These are phyloP conservation scores for Vigna trinervia DNA, from an alignment of 306 rosid species.

Conservation along the genomic window DNA sequence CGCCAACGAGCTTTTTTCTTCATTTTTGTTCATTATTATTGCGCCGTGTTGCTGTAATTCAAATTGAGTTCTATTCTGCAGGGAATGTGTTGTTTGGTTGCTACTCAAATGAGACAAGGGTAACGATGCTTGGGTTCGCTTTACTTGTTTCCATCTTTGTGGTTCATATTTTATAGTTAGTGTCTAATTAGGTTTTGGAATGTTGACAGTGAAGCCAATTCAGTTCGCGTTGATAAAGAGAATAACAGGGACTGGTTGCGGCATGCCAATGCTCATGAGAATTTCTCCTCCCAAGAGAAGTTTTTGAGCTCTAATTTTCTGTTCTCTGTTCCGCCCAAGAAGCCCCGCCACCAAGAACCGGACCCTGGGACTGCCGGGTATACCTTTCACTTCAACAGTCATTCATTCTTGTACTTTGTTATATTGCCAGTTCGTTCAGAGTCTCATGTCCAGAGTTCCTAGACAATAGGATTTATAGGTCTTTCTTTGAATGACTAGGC, in stretches of 20 bases:
- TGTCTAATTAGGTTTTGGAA: conserved; percentile 9
- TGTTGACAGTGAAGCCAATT: conserved; percentile 49
- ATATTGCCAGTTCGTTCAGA: not conserved
- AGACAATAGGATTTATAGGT: not conserved
- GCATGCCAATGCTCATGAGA: conserved; percentile 65
- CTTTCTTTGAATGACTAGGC: not conserved
- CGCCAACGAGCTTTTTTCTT: not conserved
- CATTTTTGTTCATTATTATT: not conserved
- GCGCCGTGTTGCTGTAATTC: not conserved
- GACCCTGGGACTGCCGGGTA: conserved; percentile 46
- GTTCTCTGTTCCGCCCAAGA: conserved; percentile 66
- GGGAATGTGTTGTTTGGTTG: conserved; percentile 41
- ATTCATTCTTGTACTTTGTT: not conserved
- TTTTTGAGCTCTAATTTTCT: conserved; percentile 71
- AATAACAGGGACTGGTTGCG: conserved; percentile 61
- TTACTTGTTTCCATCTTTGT: not conserved
- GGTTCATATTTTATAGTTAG: conserved; percentile 20
- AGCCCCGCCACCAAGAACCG: conserved; percentile 51
- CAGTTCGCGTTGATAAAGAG: conserved; percentile 36
- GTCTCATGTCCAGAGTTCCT: not conserved
- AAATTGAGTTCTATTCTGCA: conserved; percentile 21
- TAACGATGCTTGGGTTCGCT: not conserved
- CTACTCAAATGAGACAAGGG: conserved; percentile 52
- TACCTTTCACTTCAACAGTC: conserved; percentile 3
- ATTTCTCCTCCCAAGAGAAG: conserved; percentile 64